Evolutionary conservation across 202 grass and related monocot species (phyloP).

Genomic region (Miscanthus sacchariflorus): DNA sequence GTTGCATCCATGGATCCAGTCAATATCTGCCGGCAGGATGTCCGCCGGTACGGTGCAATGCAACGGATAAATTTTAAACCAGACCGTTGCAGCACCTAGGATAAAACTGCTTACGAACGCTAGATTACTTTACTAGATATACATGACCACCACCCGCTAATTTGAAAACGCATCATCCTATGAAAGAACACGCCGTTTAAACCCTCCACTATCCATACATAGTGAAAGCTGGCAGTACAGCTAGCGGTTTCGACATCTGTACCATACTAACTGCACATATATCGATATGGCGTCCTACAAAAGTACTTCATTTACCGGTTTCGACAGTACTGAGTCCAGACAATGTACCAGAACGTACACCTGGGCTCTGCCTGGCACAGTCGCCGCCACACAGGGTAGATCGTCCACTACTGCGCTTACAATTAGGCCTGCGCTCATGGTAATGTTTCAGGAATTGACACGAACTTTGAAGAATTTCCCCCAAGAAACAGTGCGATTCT

Average conservation of each 20-base stretch:
- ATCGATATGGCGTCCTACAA: too few species aligned
- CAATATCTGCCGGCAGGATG: constrained; percentile 2
- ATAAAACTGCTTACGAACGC: not conserved
- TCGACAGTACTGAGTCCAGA: not conserved
- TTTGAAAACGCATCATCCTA: too few species aligned
- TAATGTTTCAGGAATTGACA: not conserved
- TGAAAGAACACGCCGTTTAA: not conserved
- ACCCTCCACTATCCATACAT: not conserved
- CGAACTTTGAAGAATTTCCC: too few species aligned
- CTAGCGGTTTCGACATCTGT: not conserved
- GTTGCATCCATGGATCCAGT: not conserved
- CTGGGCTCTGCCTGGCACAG: not conserved
- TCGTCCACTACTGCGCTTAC: not conserved
- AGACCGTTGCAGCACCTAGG: constrained; percentile 25
- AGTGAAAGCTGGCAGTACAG: not conserved
- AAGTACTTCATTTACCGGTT: not conserved
- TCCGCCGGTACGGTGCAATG: not conserved
- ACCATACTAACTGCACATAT: not conserved
- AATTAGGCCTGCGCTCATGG: not conserved
- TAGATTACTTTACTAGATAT: too few species aligned
- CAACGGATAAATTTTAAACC: constrained; percentile 44
- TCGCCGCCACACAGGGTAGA: not conserved
- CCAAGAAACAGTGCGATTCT: not conserved
- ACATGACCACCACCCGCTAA: too few species aligned
- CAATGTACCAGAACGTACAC: not conserved